phyloP scores from a whole-genome alignment of 108 stramenopile genomes.

The Fistulifera pelliculosa region DNA sequence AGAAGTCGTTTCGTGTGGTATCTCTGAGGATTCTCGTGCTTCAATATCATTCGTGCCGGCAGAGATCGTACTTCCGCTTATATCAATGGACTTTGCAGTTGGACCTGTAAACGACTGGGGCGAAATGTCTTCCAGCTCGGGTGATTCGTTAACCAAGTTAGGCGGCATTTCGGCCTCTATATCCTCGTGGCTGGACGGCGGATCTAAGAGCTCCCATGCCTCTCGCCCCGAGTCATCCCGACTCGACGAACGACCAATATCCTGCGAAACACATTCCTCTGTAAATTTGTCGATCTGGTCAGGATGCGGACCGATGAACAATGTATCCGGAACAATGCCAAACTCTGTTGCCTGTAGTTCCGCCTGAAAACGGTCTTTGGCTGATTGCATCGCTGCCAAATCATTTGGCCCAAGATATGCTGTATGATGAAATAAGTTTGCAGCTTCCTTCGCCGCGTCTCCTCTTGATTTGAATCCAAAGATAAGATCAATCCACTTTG shows the following conservation, averaged over 20 bases:
- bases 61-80: no score
- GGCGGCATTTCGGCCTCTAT: not conserved
- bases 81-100: not conserved
- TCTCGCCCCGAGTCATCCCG: constrained; percentile 27
- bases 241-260: constrained; percentile 42
- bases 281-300: constrained; percentile 8
- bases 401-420: constrained; percentile 78
- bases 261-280: constrained; percentile 37
- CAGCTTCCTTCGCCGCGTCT: constrained; percentile 61
- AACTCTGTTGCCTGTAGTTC: constrained; percentile 84
- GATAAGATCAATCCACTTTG: constrained; percentile 96
- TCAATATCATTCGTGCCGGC: no score
- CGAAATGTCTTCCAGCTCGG: not conserved
- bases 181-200: constrained; percentile 14
- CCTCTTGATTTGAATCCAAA: constrained; percentile 92
- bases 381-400: constrained; percentile 45
- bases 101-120: no score
- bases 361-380: constrained; percentile 72
- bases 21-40: no score
- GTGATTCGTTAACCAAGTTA: not conserved
- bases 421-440: constrained; percentile 85
- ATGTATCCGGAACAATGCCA: constrained; percentile 68
- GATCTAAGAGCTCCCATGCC: constrained; percentile 50
- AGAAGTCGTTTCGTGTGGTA: no score
- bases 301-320: constrained; percentile 62